Conservation (phyloP, 495 filamentous ascomycete species). For the Penicilliopsis zonata region DNA sequence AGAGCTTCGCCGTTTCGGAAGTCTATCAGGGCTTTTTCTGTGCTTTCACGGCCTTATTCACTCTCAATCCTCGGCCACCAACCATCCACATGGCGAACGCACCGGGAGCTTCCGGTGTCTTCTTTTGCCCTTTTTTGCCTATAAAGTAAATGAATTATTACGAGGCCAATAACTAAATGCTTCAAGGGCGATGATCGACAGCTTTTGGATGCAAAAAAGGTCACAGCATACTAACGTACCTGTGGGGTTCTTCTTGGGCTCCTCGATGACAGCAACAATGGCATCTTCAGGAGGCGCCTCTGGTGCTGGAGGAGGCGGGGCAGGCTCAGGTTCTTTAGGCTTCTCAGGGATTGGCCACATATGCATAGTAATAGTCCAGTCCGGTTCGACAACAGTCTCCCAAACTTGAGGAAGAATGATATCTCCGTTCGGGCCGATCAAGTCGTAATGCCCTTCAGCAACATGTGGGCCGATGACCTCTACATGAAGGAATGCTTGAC, state of each 20-base stretch:
- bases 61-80: slow-evolving; percentile 17
- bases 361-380: slow-evolving; percentile 88
- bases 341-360: slow-evolving; percentile 86
- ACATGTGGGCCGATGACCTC: slow-evolving; percentile 75
- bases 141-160: neutral
- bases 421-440: slow-evolving; percentile 71
- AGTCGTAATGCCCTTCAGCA: slow-evolving; percentile 73
- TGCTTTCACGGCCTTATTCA: slow-evolving; percentile 11
- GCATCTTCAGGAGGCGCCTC: slow-evolving; percentile 14
- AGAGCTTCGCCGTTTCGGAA: neutral
- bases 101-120: slow-evolving; percentile 15
- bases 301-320: slow-evolving; percentile 15
- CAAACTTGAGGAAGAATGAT: slow-evolving; percentile 82
- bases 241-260: slow-evolving; percentile 24
- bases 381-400: slow-evolving; percentile 76
- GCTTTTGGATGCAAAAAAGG: no score
- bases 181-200: no score
- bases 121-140: slow-evolving; percentile 21
- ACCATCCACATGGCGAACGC: slow-evolving; percentile 31
- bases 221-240: slow-evolving; percentile 13
- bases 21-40: slow-evolving; percentile 7
- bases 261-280: slow-evolving; percentile 7
- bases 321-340: slow-evolving; percentile 29
- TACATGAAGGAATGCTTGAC: slow-evolving; percentile 77
- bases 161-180: no score